Base-by-base conservation (phyloP, 2,329 filamentous ascomycete genomes). In the Dactylellina sp. region DNA sequence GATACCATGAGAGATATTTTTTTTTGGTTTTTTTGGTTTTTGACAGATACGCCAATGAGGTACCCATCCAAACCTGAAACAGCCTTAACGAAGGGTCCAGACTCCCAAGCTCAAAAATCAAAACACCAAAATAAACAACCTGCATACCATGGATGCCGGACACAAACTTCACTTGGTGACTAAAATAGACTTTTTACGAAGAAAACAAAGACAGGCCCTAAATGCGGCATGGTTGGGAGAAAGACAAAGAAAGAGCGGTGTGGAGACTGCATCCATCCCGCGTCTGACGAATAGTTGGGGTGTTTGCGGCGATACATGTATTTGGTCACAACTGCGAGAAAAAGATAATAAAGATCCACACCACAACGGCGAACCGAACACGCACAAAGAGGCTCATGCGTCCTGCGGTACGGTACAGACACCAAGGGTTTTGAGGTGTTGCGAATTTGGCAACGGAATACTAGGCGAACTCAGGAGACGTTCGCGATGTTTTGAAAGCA, bases 271-370 rank as follows among this genome's bases (percentile, higher is more conserved):
- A 14, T 47, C 56, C 3, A 7, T 46, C 24, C 55, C n/a, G 39
- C 56, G 24, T 35, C 37, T 32, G 42, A 61, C 24, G 56, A 53
- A 22, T 7, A 16, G 35, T 32, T 44, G 37, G 39, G 46, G 53
- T 71, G 65, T 60, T 57, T 65, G 46, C 68, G 68, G 68, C 68
- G 68, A 72, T 53, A 55, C 39, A 55, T 72, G 60, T 32, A 72
- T 65, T 72, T 22, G 60, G 68, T 18, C 60, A 46, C 18, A 64
- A 25, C n/a, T 50, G 46, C 28, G 68, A 72, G 68, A 65, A 60
- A 55, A 60, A 32, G 16, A 35, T 24, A 24, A 22, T n/a, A n/a
- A 28, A 52, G 11, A 16, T 18, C 1, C 11, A 35, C 12, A n/a
- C 2, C 25, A 37, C 12, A 35, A 32, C 53, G n/a, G 53, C 42